phyloP scores from a whole-genome alignment of 1,284 basidiomycete species.

The Cystobasidium pallidum region DNA sequence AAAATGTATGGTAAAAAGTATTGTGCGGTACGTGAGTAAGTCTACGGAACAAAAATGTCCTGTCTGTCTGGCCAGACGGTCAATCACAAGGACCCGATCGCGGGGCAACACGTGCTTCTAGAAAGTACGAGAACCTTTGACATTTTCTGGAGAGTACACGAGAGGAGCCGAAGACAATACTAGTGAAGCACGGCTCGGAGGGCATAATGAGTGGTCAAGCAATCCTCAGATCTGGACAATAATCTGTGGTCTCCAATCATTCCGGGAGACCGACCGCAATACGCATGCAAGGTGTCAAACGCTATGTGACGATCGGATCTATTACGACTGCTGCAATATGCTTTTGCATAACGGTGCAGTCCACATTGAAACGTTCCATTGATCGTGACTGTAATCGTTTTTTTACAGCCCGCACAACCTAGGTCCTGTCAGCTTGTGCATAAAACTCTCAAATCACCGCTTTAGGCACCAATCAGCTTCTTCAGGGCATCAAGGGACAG shows the following conservation, averaged over 20 bases:
- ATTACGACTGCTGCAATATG: neutral
- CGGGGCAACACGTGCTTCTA: slow-evolving; percentile 12
- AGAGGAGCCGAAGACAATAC: no score
- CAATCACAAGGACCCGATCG: slow-evolving; percentile 5
- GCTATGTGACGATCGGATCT: no score
- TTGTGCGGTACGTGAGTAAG: neutral
- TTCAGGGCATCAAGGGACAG: slow-evolving; percentile 63
- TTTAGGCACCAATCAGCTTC: slow-evolving; percentile 47
- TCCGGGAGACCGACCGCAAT: no score
- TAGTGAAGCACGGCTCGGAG: no score
- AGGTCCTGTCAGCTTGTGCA: no score
- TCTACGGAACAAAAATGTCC: neutral
- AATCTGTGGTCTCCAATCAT: no score
- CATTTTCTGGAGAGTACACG: neutral
- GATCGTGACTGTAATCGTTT: no score
- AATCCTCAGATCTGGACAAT: no score
- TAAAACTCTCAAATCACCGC: neutral
- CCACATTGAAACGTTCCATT: no score
- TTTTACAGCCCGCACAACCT: no score
- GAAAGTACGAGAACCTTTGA: slow-evolving; percentile 19
- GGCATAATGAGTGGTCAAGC: no score
- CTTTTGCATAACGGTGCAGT: neutral
- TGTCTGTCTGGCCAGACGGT: neutral
- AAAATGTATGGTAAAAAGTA: neutral
- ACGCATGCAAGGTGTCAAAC: no score